Evolutionary conservation across 2,329 filamentous ascomycete genomes (phyloP).

Genomic region (Hirsutella thompsonii): DNA sequence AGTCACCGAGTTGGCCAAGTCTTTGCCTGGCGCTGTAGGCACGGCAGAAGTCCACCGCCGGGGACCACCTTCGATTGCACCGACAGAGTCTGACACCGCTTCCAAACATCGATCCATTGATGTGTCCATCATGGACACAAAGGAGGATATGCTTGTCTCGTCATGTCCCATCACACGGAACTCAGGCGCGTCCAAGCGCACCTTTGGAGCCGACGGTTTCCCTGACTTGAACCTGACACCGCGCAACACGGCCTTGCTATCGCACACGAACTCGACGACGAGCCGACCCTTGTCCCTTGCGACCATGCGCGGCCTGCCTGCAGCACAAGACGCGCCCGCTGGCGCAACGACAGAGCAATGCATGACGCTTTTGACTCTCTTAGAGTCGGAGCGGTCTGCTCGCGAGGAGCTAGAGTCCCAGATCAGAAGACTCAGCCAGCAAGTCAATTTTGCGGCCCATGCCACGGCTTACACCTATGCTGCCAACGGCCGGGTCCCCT

Average conservation of each 20-base stretch:
- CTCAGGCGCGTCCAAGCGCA: constrained; percentile 22
- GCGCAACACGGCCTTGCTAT: constrained; percentile 17
- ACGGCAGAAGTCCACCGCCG: constrained; percentile 8
- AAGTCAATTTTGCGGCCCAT: constrained; percentile 33
- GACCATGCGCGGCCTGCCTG: constrained; percentile 31
- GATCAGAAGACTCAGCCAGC: constrained; percentile 38
- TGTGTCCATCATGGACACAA: no score
- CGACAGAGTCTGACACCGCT: not conserved
- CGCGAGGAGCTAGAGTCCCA: constrained; percentile 42
- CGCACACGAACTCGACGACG: constrained; percentile 9
- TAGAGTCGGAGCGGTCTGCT: constrained; percentile 43
- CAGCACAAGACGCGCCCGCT: constrained; percentile 19
- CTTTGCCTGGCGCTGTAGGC: constrained; percentile 25
- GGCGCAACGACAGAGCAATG: constrained; percentile 32
- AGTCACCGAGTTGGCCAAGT: constrained; percentile 35
- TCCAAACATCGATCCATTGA: constrained; percentile 6
- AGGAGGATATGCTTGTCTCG: not conserved
- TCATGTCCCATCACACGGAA: not conserved
- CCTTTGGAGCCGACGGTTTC: constrained; percentile 26
- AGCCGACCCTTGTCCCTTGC: constrained; percentile 29
- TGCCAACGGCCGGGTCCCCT: constrained; percentile 16
- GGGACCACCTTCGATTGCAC: not conserved
- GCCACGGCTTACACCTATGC: constrained; percentile 10
- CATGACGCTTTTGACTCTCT: constrained; percentile 33
- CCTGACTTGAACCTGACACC: constrained; percentile 12